Evolutionary conservation across 2,329 filamentous ascomycete genomes (phyloP).

Genomic region (Beauveria rudraprayagi): DNA sequence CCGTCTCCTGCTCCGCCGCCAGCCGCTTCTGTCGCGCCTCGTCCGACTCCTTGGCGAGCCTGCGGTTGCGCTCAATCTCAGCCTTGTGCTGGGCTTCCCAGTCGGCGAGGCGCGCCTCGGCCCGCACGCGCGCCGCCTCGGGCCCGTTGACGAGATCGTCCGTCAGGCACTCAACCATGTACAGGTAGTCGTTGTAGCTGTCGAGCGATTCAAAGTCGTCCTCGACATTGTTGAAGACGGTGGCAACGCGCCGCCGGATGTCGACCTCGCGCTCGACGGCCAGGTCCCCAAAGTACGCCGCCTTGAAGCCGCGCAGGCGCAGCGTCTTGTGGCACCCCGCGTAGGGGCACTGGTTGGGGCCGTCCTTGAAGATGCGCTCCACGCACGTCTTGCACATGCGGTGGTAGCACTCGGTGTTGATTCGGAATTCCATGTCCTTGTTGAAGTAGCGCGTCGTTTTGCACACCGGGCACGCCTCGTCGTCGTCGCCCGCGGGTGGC

Average conservation of each 20-base stretch:
- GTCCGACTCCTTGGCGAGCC: constrained; percentile 47
- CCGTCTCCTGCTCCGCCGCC: constrained; percentile 58
- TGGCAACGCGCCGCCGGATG: constrained; percentile 69
- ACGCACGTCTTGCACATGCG: constrained; percentile 97
- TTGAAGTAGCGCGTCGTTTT: constrained; percentile 95
- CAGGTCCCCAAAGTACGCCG: constrained; percentile 85
- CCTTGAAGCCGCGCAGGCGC: constrained; percentile 74
- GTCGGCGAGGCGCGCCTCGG: constrained; percentile 37
- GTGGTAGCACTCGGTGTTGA: constrained; percentile 98
- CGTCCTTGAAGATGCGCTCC: constrained; percentile 84
- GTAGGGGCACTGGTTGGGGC: constrained; percentile 86
- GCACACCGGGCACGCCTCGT: constrained; percentile 92
- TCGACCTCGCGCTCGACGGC: constrained; percentile 88
- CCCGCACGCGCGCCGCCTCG: constrained; percentile 49
- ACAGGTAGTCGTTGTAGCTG: constrained; percentile 89
- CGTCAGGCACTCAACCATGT: constrained; percentile 83
- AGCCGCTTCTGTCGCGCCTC: constrained; percentile 46
- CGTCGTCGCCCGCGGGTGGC: constrained; percentile 22
- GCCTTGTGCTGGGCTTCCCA: constrained; percentile 69
- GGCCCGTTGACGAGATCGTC: constrained; percentile 74
- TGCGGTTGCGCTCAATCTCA: constrained; percentile 56
- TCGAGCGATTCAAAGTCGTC: constrained; percentile 82
- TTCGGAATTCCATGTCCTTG: constrained; percentile 85
- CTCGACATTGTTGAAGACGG: constrained; percentile 78
- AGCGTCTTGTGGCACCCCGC: constrained; percentile 82